These are phyloP conservation scores for Gymnopilus junonius DNA, from an alignment of 768 basidiomycete genomes.

Conservation along the genomic window DNA sequence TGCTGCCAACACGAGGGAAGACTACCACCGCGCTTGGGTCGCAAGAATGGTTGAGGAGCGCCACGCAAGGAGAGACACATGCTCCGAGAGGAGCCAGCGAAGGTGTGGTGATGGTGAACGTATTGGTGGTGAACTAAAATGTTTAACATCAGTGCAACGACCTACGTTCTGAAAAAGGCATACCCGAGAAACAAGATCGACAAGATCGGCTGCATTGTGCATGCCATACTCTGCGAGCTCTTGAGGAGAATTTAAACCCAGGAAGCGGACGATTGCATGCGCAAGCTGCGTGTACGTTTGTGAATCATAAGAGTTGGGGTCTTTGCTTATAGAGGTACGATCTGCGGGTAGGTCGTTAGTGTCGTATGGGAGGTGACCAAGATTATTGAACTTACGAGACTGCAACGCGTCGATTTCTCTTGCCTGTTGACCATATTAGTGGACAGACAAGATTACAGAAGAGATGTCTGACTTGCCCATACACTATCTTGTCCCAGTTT, in stretches of 20 bases:
- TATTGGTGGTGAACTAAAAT: conserved; percentile 85
- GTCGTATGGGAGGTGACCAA: neutral
- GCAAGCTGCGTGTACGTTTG: conserved; percentile 71
- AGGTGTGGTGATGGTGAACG: conserved; percentile 83
- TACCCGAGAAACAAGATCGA: conserved; percentile 76
- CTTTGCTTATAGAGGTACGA: conserved; percentile 47
- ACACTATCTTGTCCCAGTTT: conserved; percentile 54
- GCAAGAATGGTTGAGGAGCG: conserved; percentile 89
- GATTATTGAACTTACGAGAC: conserved; percentile 61
- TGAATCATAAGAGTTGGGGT: conserved; percentile 45
- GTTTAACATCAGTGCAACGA: neutral
- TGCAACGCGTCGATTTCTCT: conserved; percentile 72
- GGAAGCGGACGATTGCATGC: conserved; percentile 74
- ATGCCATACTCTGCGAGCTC: conserved; percentile 65
- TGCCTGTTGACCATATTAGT: conserved; percentile 41
- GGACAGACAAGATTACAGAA: neutral
- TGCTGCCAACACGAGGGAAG: conserved; percentile 64
- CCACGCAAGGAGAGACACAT: conserved; percentile 78
- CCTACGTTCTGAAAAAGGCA: conserved; percentile 18
- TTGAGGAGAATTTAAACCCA: conserved; percentile 60
- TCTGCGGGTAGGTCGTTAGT: conserved; percentile 43
- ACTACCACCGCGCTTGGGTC: conserved; percentile 90
- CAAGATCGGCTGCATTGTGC: conserved; percentile 61
- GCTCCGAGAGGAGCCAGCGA: conserved; percentile 83
- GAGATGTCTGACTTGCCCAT: conserved; percentile 57